phyloP scores from a whole-genome alignment of 2,329 filamentous ascomycete genomes.

The Trichothecium sympodiale region DNA sequence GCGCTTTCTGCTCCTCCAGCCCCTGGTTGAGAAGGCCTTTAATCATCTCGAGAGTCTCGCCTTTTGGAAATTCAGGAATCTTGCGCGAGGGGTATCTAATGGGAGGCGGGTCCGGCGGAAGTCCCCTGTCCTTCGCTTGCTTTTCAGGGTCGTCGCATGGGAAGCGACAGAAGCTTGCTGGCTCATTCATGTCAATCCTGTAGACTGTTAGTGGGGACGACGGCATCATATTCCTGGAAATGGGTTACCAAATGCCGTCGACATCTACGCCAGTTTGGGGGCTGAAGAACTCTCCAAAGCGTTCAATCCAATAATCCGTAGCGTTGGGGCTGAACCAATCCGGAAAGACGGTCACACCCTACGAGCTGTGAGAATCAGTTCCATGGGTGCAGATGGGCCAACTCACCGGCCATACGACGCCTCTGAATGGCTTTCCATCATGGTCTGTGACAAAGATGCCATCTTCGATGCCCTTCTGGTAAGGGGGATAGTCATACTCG shows the following conservation, averaged over 20 bases:
- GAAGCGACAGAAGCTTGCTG: constrained; percentile 19
- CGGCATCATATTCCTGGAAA: not conserved
- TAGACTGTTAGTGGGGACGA: not conserved
- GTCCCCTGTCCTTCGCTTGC: not conserved
- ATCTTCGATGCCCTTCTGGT: constrained; percentile 27
- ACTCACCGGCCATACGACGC: constrained; percentile 64
- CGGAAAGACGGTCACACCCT: constrained; percentile 51
- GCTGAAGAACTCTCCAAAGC: constrained; percentile 55
- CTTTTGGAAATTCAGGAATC: constrained; percentile 4
- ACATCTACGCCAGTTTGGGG: constrained; percentile 56
- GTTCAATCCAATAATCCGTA: constrained; percentile 55
- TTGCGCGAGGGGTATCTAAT: constrained; percentile 3
- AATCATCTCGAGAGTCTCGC: not conserved
- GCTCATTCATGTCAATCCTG: constrained; percentile 56
- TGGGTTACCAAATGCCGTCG: constrained; percentile 46
- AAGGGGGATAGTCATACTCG: constrained; percentile 37
- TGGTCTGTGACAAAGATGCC: constrained; percentile 35
- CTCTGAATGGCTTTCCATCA: constrained; percentile 44
- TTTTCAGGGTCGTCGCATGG: constrained; percentile 4
- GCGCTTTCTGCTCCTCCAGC: no score
- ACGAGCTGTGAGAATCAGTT: not conserved
- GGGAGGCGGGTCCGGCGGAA: constrained; percentile 8
- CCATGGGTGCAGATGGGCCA: not conserved
- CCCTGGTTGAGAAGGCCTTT: no score
- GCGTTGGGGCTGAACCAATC: constrained; percentile 64